Evolutionary conservation across 257 asterid genomes (phyloP), one percentile per base, ranked within the genome.

Genomic region (Phtheirospermum japonicum): DNA sequence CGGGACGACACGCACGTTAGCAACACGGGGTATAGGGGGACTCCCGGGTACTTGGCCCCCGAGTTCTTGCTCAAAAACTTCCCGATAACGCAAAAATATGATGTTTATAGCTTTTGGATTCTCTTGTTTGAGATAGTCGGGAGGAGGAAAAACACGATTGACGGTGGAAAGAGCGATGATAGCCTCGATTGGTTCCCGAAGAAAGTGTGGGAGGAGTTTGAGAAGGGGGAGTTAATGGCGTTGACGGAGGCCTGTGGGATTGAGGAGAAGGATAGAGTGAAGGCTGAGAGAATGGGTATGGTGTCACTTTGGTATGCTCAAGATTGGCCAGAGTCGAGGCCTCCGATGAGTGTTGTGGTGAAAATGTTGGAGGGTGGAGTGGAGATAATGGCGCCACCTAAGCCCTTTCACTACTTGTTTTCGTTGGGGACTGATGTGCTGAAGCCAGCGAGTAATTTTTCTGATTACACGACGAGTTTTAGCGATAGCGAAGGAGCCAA

Each of bases 281-380:
- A 46, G 50, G 82, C 74, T 0, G 66, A 73, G 54, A 65, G 57
- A 61, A 69, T 52, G 74, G 72, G 79, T 33, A 56, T 60, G 69
- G 69, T 77, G 43, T 79, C 82, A 0, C 59, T 77, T 18, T 77
- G 78, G 82, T 77, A 76, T 39, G 82, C 60, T 33, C 79, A 77
- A 46, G 76, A 73, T 18, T 55, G 74, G 4, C 82, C 76, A 0
- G 71, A 61, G 3, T 45, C 49, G 12, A 61, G 82, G 69, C 75
- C 76, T 0, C 69, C 71, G 1, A 73, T 70, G 76, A 73, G 77
- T 63, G 74, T 48, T 5, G 79, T 73, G 46, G 76, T 73, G 71
- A 73, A 73, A 36, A 73, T 70, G 76, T 37, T 69, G 69, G 79
- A 77, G 59, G 82, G 76, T 40, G 78, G 73, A 55, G 76, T 73